Evolutionary conservation across 345 rosid genomes (phyloP), one percentile per base, ranked within the genome.

Genomic region (Salix udensis): DNA sequence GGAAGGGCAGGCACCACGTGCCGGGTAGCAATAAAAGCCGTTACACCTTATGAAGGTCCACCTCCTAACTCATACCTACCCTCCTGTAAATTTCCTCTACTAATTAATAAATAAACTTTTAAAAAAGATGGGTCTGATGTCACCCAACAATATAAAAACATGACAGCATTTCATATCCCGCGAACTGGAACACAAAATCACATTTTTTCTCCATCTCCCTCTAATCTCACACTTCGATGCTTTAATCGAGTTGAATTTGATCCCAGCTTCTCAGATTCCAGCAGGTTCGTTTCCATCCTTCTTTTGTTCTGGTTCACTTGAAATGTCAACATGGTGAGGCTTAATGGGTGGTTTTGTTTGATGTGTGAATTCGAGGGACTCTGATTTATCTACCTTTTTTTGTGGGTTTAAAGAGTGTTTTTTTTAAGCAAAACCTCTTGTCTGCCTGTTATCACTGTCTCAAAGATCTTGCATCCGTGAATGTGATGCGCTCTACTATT

Each of bases 1-100:
- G 89, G 72, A 69, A 77, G 71, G 88, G 89, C 88, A 86, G 91
- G 77, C 81, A 79, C 86, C 91, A 89, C 90, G 92, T 90, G 92
- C 88, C 42, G 67, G 40, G 77, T 36, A 71, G 74, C 73, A 77
- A 77, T 76, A 53, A 82, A 86, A 68, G 87, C 76, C 72, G 86
- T 83, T 87, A 78, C 66, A 67, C 74, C 81, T 76, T 21, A 2
- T 30, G 12, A 34, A 82, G 74, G 70, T 83, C 88, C 88, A 77
- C 82, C 82, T 79, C 83, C 91, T 85, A 85, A 85, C 90, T 83
- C 89, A 65, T 76, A 90, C 94, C 94, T 88, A 89, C 82, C 85
- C 36, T 68, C 44, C 74, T 76, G 40, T 79, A 72, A 15, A 36
- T 7, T 9, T 7, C 44, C 44, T 7, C 64, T 14, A 14, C 14